Evolutionary conservation across 306 rosid genomes (phyloP), one percentile per base, ranked within the genome.

Genomic region (Prunus fruticosa): DNA sequence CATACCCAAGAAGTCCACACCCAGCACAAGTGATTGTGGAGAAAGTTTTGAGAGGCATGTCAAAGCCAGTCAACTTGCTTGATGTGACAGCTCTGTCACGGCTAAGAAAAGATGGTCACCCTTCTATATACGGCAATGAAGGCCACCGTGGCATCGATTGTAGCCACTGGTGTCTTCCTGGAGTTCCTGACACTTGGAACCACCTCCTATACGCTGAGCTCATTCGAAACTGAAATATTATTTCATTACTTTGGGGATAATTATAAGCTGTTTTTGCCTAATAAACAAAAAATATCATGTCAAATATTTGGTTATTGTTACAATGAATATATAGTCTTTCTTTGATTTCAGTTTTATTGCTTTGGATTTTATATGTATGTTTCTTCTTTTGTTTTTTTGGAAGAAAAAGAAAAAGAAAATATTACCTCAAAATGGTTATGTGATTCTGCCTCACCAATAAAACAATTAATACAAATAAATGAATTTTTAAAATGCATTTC

Each of bases 121-220:
- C 62, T 1, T 80, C 80, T 13, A 2, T 60, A 22, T 75, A 80
- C 3, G 72, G 72, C 65, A 27, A 1, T 2, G 27, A 41, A n/a
- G 76, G 61, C 27, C 80, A n/a, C 45, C 52, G 2, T 8, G 61
- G 50, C 19, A 69, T 74, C 67, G 80, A 82, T 54, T 85, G 82
- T 72, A 72, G 49, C 80, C 86, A 79, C 9, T 82, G 82, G 88
- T 82, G 88, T 58, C 71, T 81, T 4, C 57, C 84, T 10, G 76
- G 88, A 41, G 78, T 79, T 49, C 86, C 82, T 49, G 86, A 82
- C 38, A 64, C 86, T 53, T 85, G 86, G 88, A 85, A 85, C 72
- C 50, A 72, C 4, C 80, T 82, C 41, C 28, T 82, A 0, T 56
- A 56, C 46, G 23, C 80, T 7, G 80, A 76, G 38, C 77, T 82